These are phyloP conservation scores for Diaporthe ilicicola DNA, from an alignment of 2,329 filamentous ascomycete genomes.

Conservation along the genomic window DNA sequence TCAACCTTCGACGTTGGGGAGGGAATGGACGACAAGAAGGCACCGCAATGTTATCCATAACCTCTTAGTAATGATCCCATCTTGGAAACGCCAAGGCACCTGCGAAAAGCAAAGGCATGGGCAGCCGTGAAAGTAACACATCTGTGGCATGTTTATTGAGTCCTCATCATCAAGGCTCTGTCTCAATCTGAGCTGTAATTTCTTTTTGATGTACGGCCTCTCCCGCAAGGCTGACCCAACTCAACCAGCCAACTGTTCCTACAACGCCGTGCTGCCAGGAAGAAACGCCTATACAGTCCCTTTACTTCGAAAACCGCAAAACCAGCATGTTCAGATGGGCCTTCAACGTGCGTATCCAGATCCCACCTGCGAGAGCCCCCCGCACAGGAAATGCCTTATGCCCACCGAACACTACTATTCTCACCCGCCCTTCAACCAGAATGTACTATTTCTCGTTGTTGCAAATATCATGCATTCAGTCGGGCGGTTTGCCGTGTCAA, in stretches of 20 bases:
- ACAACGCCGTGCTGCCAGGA: slow-evolving; percentile 12
- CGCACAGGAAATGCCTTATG: not conserved
- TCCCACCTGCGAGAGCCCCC: not conserved
- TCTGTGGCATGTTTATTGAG: too few species aligned
- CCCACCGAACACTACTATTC: not conserved
- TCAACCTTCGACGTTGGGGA: not conserved
- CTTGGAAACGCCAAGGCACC: too few species aligned
- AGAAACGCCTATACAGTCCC: not conserved
- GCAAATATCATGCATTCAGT: not conserved
- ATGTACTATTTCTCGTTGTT: not conserved
- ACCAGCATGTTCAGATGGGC: not conserved
- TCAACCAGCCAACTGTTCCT: not conserved
- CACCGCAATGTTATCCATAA: too few species aligned
- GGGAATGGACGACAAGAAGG: too few species aligned
- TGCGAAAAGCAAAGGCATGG: too few species aligned
- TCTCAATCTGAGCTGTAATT: not conserved
- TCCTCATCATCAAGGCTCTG: not conserved
- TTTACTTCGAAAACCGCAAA: not conserved
- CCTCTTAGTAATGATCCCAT: too few species aligned
- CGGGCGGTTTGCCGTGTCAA: not conserved
- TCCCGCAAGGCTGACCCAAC: not conserved
- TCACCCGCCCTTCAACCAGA: not conserved
- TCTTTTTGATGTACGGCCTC: not conserved
- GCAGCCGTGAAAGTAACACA: not conserved
- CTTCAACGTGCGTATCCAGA: not conserved